Conservation (phyloP, 345 rosid species). For the Mercurialis annua region DNA sequence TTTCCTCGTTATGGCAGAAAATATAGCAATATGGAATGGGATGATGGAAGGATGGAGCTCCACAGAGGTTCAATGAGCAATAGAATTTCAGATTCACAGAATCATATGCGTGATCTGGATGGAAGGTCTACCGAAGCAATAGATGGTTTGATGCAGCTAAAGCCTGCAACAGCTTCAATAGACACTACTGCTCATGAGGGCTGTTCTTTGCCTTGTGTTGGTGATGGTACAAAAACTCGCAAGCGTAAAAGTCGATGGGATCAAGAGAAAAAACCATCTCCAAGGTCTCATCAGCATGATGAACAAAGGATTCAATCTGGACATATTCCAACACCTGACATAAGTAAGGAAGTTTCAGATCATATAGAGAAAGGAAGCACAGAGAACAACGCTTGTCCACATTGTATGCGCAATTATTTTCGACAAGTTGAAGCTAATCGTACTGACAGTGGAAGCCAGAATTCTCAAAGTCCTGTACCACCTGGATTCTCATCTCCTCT, state of each 20-base stretch:
- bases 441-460: slow-evolving; percentile 31
- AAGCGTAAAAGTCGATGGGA: slow-evolving; percentile 99
- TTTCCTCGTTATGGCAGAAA: slow-evolving; percentile 69
- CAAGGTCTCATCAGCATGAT: slow-evolving; percentile 26
- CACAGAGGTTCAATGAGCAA: slow-evolving; percentile 39
- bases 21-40: slow-evolving; percentile 51
- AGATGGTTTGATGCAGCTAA: slow-evolving; percentile 34
- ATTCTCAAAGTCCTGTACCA: slow-evolving; percentile 58
- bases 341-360: slow-evolving; percentile 14
- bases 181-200: slow-evolving; percentile 42
- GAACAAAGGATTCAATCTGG: slow-evolving; percentile 35
- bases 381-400: slow-evolving; percentile 20
- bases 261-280: slow-evolving; percentile 38
- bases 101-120: slow-evolving; percentile 45
- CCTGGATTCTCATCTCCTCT: slow-evolving; percentile 77
- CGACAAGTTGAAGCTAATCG: slow-evolving; percentile 24
- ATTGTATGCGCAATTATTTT: slow-evolving; percentile 18
- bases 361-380: slow-evolving; percentile 19
- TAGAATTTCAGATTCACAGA: slow-evolving; percentile 44
- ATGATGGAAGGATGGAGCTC: slow-evolving; percentile 50
- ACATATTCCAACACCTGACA: slow-evolving; percentile 15
- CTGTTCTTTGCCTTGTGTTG: slow-evolving; percentile 35
- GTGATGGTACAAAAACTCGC: slow-evolving; percentile 42
- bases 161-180: slow-evolving; percentile 31
- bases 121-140: slow-evolving; percentile 50